These are phyloP conservation scores for Neckera pumila DNA, from an alignment of 225 moss, liverwort and hornwort genomes.

Conservation along the genomic window DNA sequence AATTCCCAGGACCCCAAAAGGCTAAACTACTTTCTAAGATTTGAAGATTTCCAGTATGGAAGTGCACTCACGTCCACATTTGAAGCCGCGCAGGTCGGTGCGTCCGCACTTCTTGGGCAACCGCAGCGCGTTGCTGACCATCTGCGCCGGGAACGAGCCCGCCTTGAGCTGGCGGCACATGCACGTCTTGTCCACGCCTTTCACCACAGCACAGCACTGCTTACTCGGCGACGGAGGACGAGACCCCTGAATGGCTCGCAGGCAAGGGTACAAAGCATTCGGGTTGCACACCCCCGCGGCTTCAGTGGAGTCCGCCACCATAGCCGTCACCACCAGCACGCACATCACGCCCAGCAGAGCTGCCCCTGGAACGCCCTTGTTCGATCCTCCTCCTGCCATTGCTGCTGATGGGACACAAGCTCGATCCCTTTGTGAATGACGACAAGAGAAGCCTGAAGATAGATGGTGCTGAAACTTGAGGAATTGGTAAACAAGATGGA, in stretches of 20 bases:
- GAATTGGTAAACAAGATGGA: background rate
- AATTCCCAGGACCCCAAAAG: background rate
- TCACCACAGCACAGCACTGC: background rate
- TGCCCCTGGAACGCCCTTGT: background rate
- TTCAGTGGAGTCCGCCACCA: background rate
- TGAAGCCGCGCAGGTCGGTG: background rate
- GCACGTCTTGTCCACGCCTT: background rate
- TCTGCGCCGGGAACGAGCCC: background rate
- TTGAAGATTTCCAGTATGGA: background rate
- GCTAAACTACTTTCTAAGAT: background rate
- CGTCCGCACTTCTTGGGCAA: background rate
- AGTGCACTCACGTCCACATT: background rate
- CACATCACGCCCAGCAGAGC: background rate
- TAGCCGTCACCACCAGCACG: background rate
- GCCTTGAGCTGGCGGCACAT: conserved; percentile 6
- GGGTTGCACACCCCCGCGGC: background rate
- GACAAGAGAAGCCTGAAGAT: background rate
- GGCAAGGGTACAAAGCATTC: background rate
- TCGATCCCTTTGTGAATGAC: background rate
- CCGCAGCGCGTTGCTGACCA: background rate
- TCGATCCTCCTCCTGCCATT: background rate
- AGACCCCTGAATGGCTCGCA: background rate
- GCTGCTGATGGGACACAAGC: background rate
- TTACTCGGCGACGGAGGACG: background rate
- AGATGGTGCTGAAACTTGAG: background rate